Percentiles rank a stretch among this genome's conserved stretches.
Evolutionary conservation across 2,329 filamentous ascomycete species (phyloP).

Genomic region (Beauveria caledonica): DNA sequence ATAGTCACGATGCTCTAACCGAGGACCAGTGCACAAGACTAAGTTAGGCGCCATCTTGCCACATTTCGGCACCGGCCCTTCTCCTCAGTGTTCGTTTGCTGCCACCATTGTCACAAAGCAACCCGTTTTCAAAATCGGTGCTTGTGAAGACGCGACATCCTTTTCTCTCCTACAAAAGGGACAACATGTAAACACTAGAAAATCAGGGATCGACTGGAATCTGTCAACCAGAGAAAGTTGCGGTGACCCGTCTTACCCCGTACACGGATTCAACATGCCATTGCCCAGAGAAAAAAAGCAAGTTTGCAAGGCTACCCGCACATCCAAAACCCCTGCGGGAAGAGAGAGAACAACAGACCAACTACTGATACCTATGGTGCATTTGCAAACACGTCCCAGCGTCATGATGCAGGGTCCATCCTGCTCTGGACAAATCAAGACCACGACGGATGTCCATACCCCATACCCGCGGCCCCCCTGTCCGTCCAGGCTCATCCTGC

Average conservation of each 20-base stretch:
- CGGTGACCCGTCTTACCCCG: neutral
- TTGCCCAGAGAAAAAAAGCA: neutral
- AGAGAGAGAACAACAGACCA: conserved; percentile 7
- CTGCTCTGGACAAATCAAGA: neutral
- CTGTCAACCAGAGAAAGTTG: neutral
- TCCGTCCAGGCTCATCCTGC: neutral
- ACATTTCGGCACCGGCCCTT: neutral
- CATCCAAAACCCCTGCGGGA: neutral
- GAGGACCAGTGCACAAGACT: neutral
- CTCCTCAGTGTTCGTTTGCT: neutral
- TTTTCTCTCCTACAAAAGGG: neutral
- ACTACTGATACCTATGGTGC: neutral
- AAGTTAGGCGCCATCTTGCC: neutral
- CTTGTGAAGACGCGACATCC: neutral
- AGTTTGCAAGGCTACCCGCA: neutral
- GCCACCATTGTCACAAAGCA: neutral
- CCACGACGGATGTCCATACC: neutral
- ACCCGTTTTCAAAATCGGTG: neutral
- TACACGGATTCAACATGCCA: neutral
- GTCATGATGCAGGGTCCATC: conserved; percentile 5
- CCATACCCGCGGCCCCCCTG: neutral
- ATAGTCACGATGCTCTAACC: neutral
- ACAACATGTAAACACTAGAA: neutral
- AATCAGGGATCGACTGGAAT: neutral
- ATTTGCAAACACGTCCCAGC: neutral